A percentile compares a stretch with the other conserved stretches of the same genome.
Conservation (phyloP, 208 protist species). For the Strigomonas oncopelti region DNA sequence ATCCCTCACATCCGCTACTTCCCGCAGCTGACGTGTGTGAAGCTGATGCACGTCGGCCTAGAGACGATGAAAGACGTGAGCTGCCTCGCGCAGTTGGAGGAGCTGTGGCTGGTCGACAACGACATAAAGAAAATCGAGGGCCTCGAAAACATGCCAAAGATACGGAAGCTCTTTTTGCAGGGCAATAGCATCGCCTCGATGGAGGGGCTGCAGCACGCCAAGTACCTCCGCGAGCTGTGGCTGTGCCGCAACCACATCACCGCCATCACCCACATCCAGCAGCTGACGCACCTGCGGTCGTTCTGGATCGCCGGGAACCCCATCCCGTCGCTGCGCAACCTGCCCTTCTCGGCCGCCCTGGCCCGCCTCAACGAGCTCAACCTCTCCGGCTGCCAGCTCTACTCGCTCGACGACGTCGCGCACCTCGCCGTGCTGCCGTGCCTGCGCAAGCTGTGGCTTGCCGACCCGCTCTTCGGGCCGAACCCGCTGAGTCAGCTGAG, state of each 20-base stretch:
- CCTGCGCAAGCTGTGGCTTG: conserved; percentile 73
- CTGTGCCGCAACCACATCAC: conserved; percentile 68
- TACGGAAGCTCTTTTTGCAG: conserved; percentile 80
- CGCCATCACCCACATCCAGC: conserved; percentile 37
- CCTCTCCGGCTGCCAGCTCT: conserved; percentile 82
- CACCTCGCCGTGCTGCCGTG: conserved; percentile 62
- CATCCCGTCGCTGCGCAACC: conserved; percentile 40
- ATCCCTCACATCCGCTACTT: conserved; percentile 68
- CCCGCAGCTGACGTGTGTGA: conserved; percentile 67
- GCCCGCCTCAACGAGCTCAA: conserved; percentile 84
- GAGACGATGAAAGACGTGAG: conserved; percentile 68
- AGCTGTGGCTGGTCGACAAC: conserved; percentile 90
- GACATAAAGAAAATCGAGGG: conserved; percentile 73
- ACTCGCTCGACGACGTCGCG: conserved; percentile 83
- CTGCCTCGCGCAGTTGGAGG: conserved; percentile 63
- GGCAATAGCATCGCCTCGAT: conserved; percentile 82
- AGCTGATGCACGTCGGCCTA: conserved; percentile 75
- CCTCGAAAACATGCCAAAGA: conserved; percentile 55
- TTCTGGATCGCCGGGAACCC: conserved; percentile 85
- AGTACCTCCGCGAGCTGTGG: conserved; percentile 77
- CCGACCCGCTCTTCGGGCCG: conserved; percentile 89
- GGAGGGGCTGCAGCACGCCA: conserved; percentile 62
- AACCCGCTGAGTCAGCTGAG: conserved; percentile 89
- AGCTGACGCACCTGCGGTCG: conserved; percentile 55
- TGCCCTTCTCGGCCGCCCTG: conserved; percentile 44